These are phyloP conservation scores for Deakozyma indianensis DNA, from an alignment of 805 yeast species.

Conservation along the genomic window DNA sequence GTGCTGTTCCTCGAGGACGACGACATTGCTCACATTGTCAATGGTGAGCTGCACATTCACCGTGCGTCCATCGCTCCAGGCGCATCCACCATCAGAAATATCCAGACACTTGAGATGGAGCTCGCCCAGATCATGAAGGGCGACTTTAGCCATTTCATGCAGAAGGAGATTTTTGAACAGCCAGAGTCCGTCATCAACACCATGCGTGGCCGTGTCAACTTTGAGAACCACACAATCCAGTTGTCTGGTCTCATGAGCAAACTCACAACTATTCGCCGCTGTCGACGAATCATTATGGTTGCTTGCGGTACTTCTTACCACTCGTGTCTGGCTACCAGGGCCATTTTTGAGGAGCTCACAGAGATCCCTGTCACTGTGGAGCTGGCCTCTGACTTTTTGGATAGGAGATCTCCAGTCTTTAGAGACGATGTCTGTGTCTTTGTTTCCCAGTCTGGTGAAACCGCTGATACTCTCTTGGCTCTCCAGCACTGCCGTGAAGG, in stretches of 20 bases:
- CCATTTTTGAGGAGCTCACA: conserved; percentile 89
- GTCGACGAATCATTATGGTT: conserved; percentile 92
- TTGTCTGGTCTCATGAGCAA: conserved; percentile 83
- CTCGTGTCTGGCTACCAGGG: conserved; percentile 94
- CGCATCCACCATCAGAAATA: conserved; percentile 86
- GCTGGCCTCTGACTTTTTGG: conserved; percentile 29
- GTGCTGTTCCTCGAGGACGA: conserved; percentile 94
- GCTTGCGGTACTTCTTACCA: conserved; percentile 99
- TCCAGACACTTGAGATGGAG: conserved; percentile 94
- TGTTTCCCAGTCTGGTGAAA: conserved; percentile 98
- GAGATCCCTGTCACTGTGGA: conserved; percentile 27
- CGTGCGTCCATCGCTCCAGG: conserved; percentile 75
- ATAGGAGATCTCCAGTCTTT: conserved; percentile 90
- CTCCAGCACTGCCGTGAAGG: conserved; percentile 90
- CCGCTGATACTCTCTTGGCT: conserved; percentile 94
- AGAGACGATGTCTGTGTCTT: conserved; percentile 96
- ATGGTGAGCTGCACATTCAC: conserved; percentile 97
- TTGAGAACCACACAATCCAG: conserved; percentile 58
- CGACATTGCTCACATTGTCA: conserved; percentile 95
- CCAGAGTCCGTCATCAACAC: conserved; percentile 97
- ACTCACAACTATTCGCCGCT: conserved; percentile 80
- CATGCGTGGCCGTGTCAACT: conserved; percentile 98
- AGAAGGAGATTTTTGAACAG: conserved; percentile 96
- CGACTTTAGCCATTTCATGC: conserved; percentile 91
- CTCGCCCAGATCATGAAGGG: conserved; percentile 98